Conservation (phyloP, 23 red algal species). For the Gracilaria domingensis region DNA sequence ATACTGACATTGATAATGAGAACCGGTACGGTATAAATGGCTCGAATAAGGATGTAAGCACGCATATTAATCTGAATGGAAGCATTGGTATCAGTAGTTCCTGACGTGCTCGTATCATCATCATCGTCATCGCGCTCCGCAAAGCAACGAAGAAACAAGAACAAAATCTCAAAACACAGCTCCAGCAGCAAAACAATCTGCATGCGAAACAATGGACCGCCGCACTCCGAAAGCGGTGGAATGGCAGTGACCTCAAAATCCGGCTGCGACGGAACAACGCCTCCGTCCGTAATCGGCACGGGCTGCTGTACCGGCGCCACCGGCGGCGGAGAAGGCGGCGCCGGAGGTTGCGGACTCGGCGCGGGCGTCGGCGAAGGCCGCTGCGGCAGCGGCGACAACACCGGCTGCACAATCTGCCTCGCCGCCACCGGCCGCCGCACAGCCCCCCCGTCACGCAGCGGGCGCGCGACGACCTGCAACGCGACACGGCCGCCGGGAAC, state of each 20-base stretch:
- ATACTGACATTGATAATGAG: slow-evolving; percentile 47
- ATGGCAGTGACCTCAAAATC: slow-evolving; percentile 9
- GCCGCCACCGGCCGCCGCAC: not conserved
- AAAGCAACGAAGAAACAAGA: slow-evolving; percentile 43
- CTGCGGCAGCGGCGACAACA: slow-evolving; percentile 24
- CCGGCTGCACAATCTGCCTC: slow-evolving; percentile 20
- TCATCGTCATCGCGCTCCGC: slow-evolving; percentile 16
- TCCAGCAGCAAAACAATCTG: slow-evolving; percentile 62
- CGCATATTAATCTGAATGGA: slow-evolving; percentile 30
- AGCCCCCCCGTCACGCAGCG: too few species aligned
- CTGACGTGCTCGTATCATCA: not conserved
- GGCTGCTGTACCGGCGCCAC: slow-evolving; percentile 13
- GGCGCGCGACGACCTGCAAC: too few species aligned
- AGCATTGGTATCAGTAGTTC: slow-evolving; percentile 4
- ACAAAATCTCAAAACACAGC: slow-evolving; percentile 51
- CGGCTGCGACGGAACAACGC: not conserved
- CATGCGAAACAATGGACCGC: slow-evolving; percentile 34
- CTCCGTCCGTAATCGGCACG: not conserved
- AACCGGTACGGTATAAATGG: slow-evolving; percentile 56
- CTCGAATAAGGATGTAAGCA: slow-evolving; percentile 30
- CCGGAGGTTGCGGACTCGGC: not conserved
- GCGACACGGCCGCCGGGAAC: not conserved
- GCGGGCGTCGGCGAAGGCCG: not conserved
- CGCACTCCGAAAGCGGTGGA: slow-evolving; percentile 30
- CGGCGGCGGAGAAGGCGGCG: not conserved